Percentiles rank a stretch among this genome's conserved stretches.
Evolutionary conservation across 2,329 filamentous ascomycete species (phyloP).

Genomic region (Aspergillus viridinutans): DNA sequence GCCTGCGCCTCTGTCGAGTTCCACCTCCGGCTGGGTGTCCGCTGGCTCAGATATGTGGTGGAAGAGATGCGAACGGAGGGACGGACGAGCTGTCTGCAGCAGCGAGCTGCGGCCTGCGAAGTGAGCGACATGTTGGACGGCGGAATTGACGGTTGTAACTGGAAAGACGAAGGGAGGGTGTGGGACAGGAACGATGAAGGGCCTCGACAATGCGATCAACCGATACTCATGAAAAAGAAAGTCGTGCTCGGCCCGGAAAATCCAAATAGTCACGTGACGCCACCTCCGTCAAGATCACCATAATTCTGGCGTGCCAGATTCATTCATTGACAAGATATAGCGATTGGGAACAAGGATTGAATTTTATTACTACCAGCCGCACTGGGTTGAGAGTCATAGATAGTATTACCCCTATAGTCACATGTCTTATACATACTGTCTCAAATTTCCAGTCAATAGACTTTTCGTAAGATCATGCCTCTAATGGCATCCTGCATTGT

Average conservation of each 20-base stretch:
- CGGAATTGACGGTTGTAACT: slow-evolving; percentile 9
- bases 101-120: slow-evolving; percentile 38
- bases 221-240: slow-evolving; percentile 26
- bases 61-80: slow-evolving; percentile 39
- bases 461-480: slow-evolving; percentile 32
- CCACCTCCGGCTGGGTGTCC: slow-evolving; percentile 65
- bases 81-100: slow-evolving; percentile 41
- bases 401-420: slow-evolving; percentile 1
- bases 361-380: background rate
- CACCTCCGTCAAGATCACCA: background rate
- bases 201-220: slow-evolving; percentile 2
- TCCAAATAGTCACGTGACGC: slow-evolving; percentile 28
- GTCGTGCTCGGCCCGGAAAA: slow-evolving; percentile 29
- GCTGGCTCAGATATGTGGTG: slow-evolving; percentile 37
- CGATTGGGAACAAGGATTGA: background rate
- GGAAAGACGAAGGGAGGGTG: slow-evolving; percentile 10
- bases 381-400: background rate
- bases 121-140: slow-evolving; percentile 37
- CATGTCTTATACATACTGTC: slow-evolving; percentile 1
- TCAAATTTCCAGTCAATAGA: slow-evolving; percentile 7
- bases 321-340: background rate
- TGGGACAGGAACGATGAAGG: slow-evolving; percentile 6
- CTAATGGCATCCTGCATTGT: slow-evolving; percentile 21
- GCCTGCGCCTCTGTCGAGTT: slow-evolving; percentile 69
- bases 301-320: background rate